Evolutionary conservation across 495 filamentous ascomycete species (phyloP).

Genomic region (Talaromyces ruber): DNA sequence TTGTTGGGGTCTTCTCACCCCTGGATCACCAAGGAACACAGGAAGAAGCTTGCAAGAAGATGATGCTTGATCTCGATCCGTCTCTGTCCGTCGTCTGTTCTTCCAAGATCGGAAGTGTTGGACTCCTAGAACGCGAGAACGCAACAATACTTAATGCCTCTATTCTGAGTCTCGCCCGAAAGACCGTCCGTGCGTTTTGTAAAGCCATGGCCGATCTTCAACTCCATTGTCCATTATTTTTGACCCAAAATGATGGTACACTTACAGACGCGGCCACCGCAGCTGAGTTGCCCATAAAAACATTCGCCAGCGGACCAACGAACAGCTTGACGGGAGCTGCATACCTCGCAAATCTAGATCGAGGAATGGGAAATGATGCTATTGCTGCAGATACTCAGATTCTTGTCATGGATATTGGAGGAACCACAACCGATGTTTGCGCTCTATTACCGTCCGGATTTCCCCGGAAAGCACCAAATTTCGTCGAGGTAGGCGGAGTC

Average conservation of each 20-base stretch:
- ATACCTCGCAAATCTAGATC: slow-evolving; percentile 22
- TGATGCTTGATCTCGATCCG: slow-evolving; percentile 10
- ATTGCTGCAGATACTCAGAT: slow-evolving; percentile 7
- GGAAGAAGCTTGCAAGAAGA: slow-evolving; percentile 13
- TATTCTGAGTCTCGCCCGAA: slow-evolving; percentile 32
- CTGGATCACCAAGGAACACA: slow-evolving; percentile 19
- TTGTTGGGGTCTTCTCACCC: slow-evolving; percentile 32
- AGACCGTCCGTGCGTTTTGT: slow-evolving; percentile 36
- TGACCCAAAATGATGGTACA: slow-evolving; percentile 47
- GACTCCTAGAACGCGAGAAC: slow-evolving; percentile 45
- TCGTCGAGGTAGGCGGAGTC: slow-evolving; percentile 36
- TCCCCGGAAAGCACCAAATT: slow-evolving; percentile 42
- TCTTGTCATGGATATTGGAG: slow-evolving; percentile 27
- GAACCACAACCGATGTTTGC: slow-evolving; percentile 48
- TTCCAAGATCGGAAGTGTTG: slow-evolving; percentile 35
- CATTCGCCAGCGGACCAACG: slow-evolving; percentile 41
- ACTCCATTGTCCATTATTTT: slow-evolving; percentile 35
- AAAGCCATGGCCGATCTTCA: slow-evolving; percentile 30
- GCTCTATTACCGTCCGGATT: slow-evolving; percentile 44
- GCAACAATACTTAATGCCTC: slow-evolving; percentile 46
- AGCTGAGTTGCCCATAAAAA: slow-evolving; percentile 36
- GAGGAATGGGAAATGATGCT: slow-evolving; percentile 2
- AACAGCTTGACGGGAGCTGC: slow-evolving; percentile 43
- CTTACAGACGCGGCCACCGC: slow-evolving; percentile 34
- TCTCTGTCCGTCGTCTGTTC: slow-evolving; percentile 27